Conservation (phyloP, 352 stramenopile genomes). For the Aphanomyces cochlioides region DNA sequence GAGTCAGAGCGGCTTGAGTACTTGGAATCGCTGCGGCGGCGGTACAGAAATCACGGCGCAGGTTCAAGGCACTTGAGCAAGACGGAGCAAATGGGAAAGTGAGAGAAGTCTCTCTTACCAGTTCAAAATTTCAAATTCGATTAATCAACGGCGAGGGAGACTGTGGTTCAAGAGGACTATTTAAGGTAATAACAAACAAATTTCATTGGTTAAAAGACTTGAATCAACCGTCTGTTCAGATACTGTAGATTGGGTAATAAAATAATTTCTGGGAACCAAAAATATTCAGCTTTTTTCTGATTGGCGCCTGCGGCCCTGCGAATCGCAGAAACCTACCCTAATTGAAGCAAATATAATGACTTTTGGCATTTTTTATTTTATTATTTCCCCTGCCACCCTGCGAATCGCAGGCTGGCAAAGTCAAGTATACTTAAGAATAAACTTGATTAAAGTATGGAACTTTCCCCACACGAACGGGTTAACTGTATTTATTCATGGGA, state of each 20-base stretch:
- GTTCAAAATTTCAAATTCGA: background rate
- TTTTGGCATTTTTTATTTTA: slow-evolving; percentile 12
- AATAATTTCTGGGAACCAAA: no score
- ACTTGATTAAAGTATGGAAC: no score
- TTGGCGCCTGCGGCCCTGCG: background rate
- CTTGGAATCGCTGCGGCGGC: background rate
- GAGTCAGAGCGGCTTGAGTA: background rate
- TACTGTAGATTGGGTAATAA: background rate
- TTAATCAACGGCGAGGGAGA: background rate
- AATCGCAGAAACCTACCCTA: slow-evolving; percentile 7
- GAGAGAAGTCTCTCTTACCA: background rate
- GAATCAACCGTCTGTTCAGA: no score
- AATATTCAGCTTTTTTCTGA: no score
- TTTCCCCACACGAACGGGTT: no score
- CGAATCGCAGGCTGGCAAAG: background rate
- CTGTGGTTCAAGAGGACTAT: background rate
- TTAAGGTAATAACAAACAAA: slow-evolving; percentile 2
- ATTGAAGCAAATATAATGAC: slow-evolving; percentile 11
- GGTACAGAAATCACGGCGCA: background rate
- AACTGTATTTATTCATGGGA: no score
- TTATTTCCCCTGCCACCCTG: background rate
- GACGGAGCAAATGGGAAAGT: background rate
- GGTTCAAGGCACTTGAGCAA: background rate
- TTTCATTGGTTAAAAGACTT: no score
- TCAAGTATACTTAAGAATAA: no score